Conservation (phyloP, 2,329 filamentous ascomycete species). For the Colletotrichum euphorbiae region DNA sequence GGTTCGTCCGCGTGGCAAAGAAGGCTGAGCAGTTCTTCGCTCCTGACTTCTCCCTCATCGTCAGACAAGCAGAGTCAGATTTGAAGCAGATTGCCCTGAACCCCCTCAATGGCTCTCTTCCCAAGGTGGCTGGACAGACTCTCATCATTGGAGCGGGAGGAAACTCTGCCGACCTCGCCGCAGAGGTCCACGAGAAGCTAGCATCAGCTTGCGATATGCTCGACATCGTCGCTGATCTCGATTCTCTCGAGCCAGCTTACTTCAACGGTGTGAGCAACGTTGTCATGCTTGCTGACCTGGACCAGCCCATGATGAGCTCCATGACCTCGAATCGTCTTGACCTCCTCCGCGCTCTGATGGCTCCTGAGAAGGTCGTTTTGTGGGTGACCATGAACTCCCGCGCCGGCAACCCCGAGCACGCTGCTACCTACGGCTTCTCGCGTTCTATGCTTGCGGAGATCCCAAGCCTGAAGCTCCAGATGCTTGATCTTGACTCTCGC, state of each 20-base stretch:
- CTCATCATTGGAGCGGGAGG: constrained; percentile 49
- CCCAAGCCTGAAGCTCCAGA: constrained; percentile 38
- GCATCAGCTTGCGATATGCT: constrained; percentile 41
- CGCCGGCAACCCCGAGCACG: constrained; percentile 40
- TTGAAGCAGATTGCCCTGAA: constrained; percentile 41
- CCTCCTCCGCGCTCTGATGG: constrained; percentile 40
- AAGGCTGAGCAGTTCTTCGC: constrained; percentile 49
- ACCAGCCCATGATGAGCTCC: constrained; percentile 46
- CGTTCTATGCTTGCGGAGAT: constrained; percentile 39
- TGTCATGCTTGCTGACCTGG: constrained; percentile 38
- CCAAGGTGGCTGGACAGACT: constrained; percentile 43
- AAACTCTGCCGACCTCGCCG: constrained; percentile 40
- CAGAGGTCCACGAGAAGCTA: constrained; percentile 42
- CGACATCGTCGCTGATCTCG: constrained; percentile 42
- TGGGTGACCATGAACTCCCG: constrained; percentile 44
- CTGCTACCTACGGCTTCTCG: constrained; percentile 39
- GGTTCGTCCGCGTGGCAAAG: constrained; percentile 48
- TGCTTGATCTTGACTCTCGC: constrained; percentile 38
- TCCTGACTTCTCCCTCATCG: constrained; percentile 50
- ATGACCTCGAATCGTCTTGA: constrained; percentile 47
- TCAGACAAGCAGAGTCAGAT: constrained; percentile 50
- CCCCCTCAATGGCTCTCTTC: constrained; percentile 31
- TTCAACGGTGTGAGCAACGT: constrained; percentile 39
- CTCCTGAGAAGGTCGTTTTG: constrained; percentile 39
- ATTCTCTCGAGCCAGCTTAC: constrained; percentile 40